These are phyloP conservation scores for Cordyceps cateniannulata DNA, from an alignment of 2,329 filamentous ascomycete genomes.

Conservation along the genomic window DNA sequence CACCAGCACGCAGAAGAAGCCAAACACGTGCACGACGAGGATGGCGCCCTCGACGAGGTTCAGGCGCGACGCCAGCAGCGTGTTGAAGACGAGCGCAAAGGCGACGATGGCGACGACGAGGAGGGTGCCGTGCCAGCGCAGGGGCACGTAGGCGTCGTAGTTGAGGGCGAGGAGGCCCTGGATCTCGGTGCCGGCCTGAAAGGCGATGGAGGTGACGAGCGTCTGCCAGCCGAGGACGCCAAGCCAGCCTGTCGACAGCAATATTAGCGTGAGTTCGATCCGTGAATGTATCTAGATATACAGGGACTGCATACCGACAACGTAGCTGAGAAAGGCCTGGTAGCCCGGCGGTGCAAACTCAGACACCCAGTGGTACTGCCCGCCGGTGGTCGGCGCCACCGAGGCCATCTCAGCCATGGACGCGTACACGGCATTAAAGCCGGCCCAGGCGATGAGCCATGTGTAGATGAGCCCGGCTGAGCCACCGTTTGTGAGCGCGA, in stretches of 20 bases:
- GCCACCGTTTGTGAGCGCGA: conserved; percentile 29
- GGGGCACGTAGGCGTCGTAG: conserved; percentile 25
- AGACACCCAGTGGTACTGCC: conserved; percentile 49
- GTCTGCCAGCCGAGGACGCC: conserved; percentile 34
- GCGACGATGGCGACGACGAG: conserved; percentile 35
- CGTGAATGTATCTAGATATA: no score
- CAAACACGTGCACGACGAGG: conserved; percentile 33
- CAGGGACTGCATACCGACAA: conserved; percentile 20
- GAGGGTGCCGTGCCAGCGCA: conserved; percentile 36
- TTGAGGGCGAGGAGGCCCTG: conserved; percentile 32
- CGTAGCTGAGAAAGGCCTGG: conserved; percentile 44
- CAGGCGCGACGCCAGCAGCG: conserved; percentile 29
- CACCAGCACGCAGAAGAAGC: conserved; percentile 25
- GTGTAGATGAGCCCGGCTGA: conserved; percentile 35
- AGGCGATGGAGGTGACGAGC: conserved; percentile 29
- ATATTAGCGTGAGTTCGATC: neutral
- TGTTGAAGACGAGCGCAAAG: conserved; percentile 18
- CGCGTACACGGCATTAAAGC: conserved; percentile 26
- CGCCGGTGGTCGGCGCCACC: conserved; percentile 45
- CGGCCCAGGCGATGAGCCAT: conserved; percentile 26
- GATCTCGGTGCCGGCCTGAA: conserved; percentile 32
- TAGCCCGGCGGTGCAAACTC: conserved; percentile 38
- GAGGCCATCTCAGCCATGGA: conserved; percentile 39
- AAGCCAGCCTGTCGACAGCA: conserved; percentile 26
- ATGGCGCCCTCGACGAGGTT: conserved; percentile 37